Evolutionary conservation across 2,329 filamentous ascomycete genomes (phyloP).

Genomic region (Eutypella sp.): DNA sequence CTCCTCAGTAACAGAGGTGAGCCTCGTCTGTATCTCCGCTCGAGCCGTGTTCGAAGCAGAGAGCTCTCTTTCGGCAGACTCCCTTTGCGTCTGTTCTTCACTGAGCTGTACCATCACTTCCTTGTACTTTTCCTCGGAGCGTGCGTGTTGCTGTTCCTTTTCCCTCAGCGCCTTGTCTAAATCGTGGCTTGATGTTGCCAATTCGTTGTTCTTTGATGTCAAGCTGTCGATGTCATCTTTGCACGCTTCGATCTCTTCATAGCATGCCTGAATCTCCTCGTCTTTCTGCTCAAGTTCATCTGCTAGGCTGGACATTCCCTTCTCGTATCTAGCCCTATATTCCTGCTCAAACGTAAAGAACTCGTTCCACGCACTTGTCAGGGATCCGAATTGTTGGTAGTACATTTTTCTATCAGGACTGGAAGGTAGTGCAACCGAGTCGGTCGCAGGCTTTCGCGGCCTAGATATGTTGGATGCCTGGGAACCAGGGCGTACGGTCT

Average conservation of each 20-base stretch:
- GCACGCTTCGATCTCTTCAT: slow-evolving; percentile 8
- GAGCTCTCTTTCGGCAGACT: slow-evolving; percentile 23
- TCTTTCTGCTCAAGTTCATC: slow-evolving; percentile 10
- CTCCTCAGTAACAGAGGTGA: slow-evolving; percentile 9
- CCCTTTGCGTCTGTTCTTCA: slow-evolving; percentile 27
- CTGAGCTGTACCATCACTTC: slow-evolving; percentile 30
- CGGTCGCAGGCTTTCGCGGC: slow-evolving; percentile 6
- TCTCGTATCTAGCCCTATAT: slow-evolving; percentile 12
- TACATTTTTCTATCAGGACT: slow-evolving; percentile 13
- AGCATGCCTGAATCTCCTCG: slow-evolving; percentile 7
- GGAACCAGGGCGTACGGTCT: slow-evolving; percentile 9
- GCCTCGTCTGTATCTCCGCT: slow-evolving; percentile 11
- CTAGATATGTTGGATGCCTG: slow-evolving; percentile 21
- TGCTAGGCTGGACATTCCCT: slow-evolving; percentile 11
- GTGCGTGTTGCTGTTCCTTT: slow-evolving; percentile 38
- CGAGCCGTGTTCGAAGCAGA: slow-evolving; percentile 7
- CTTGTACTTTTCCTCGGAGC: slow-evolving; percentile 28
- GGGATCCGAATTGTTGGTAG: slow-evolving; percentile 5
- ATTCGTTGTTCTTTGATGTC: slow-evolving; percentile 18
- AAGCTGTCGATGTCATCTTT: slow-evolving; percentile 18
- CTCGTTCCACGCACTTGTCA: slow-evolving; percentile 16
- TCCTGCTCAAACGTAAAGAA: slow-evolving; percentile 12
- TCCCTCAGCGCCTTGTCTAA: slow-evolving; percentile 19
- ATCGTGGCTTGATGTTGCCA: slow-evolving; percentile 20
- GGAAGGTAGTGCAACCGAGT: neutral